Evolutionary conservation across 2,329 filamentous ascomycete species (phyloP), one percentile per base, ranked within the genome.

Genomic region (Akanthomyces uredinophilus): DNA sequence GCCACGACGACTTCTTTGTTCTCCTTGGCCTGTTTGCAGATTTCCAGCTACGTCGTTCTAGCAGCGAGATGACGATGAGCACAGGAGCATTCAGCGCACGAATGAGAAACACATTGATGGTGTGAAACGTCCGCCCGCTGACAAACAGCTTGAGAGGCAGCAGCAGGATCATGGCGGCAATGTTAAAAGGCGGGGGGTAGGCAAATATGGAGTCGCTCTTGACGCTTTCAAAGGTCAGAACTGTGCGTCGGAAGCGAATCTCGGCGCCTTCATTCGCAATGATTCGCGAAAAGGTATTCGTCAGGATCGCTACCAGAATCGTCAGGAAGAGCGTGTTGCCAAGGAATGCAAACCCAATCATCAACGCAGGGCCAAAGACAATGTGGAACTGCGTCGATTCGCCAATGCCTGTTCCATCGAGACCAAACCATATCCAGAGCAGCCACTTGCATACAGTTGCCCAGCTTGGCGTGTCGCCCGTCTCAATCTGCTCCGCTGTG

Each of bases 361-460:
- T 90, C 11, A 91, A 77, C 0, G 83, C 78, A 0, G 88, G 88
- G 0, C 88, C 88, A 3, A 90, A 79, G 27, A 89, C 74, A 71
- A 83, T 78, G 70, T 91, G 87, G 72, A 91, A 88, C 51, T 86
- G 81, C 10, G 74, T 75, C 2, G 77, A 78, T 63, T 78, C 75
- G 63, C 81, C 78, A 51, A 83, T 82, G 13, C 80, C 80, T 5
- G 81, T 82, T 24, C 80, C 88, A 64, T 91, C 88, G 1, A 91
- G 82, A 1, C 88, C 88, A 67, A 91, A 91, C 88, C 88, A 91
- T 67, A 91, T 89, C 86, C 87, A 91, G 3, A 91, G 79, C 81
- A 91, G 88, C 88, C 88, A 91, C 72, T 90, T 90, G 37, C 83
- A 83, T 55, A 91, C 88, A 0, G 86, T 87, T 35, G 74, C 71